Percentiles rank a stretch among this genome's conserved stretches.
Conservation (phyloP, 225 moss, liverwort and hornwort species). For the Physcomitrellopsis africana region DNA sequence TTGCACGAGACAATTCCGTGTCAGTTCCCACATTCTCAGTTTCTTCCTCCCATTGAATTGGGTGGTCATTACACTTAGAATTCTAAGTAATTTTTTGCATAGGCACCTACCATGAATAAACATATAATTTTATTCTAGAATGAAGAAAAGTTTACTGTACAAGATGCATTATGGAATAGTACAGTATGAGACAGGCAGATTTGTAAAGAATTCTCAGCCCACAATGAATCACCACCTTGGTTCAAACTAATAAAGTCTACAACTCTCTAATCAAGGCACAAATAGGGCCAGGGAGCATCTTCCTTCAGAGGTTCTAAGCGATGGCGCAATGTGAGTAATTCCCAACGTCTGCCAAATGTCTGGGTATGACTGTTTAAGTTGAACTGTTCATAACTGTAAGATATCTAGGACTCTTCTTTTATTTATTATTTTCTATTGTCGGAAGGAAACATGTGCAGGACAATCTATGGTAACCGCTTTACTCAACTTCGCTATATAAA, state of each 20-base stretch:
- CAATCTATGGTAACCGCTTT: slow-evolving; percentile 28
- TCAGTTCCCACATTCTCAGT: background rate
- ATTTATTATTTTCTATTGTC: slow-evolving; percentile 9
- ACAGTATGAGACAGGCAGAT: background rate
- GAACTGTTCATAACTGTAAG: slow-evolving; percentile 26
- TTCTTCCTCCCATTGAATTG: slow-evolving; percentile 13
- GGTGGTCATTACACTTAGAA: background rate
- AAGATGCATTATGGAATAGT: slow-evolving; percentile 17
- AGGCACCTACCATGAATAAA: slow-evolving; percentile 14
- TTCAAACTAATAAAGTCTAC: slow-evolving; percentile 20
- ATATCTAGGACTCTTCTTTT: slow-evolving; percentile 4
- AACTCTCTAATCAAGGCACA: background rate
- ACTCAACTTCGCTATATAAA: slow-evolving; percentile 27
- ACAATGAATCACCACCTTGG: background rate
- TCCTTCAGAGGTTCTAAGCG: slow-evolving; percentile 25
- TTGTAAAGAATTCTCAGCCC: slow-evolving; percentile 16
- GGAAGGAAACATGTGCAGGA: slow-evolving; percentile 22
- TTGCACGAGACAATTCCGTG: background rate
- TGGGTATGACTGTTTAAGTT: slow-evolving; percentile 18
- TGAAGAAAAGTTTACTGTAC: slow-evolving; percentile 2
- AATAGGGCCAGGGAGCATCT: slow-evolving; percentile 25
- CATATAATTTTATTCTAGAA: background rate
- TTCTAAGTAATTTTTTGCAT: background rate
- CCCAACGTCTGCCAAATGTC: slow-evolving; percentile 24
- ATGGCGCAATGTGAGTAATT: slow-evolving; percentile 16